These are phyloP conservation scores for Euryodendron excelsum DNA, from an alignment of 148 eudicot genomes.

Conservation along the genomic window DNA sequence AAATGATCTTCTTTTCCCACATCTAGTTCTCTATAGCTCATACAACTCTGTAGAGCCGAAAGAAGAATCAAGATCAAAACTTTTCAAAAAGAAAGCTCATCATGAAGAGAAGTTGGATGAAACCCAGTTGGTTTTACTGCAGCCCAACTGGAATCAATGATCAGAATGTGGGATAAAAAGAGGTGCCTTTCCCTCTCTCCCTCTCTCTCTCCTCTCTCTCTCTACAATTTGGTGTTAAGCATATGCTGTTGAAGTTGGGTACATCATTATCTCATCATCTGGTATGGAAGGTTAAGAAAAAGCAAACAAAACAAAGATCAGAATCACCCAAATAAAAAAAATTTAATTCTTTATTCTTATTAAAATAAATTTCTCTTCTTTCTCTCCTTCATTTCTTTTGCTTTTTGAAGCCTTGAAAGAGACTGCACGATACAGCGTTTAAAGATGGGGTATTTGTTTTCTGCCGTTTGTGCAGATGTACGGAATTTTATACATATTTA, in stretches of 20 bases:
- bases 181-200: conserved; percentile 5
- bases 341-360: conserved; percentile 2
- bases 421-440: conserved; percentile 28
- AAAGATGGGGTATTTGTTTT: conserved; percentile 25
- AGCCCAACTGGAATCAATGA: conserved; percentile 67
- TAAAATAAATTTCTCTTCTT: not conserved
- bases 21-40: conserved; percentile 6
- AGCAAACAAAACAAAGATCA: conserved; percentile 29
- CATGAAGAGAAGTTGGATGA: conserved; percentile 27
- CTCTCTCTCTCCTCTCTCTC: conserved; percentile 8
- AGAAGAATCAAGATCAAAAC: conserved; percentile 25
- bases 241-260: conserved; percentile 31
- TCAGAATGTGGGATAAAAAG: conserved; percentile 29
- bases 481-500: not conserved
- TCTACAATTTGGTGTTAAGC: conserved; percentile 27
- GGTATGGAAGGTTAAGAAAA: conserved; percentile 25
- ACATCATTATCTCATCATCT: conserved; percentile 74
- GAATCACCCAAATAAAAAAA: conserved; percentile 18
- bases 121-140: conserved; percentile 44
- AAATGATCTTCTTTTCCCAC: conserved; percentile 6
- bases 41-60: conserved; percentile 9
- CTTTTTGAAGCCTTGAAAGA: conserved; percentile 30
- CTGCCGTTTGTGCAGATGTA: conserved; percentile 24
- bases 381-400: conserved; percentile 1
- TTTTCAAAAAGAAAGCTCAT: conserved; percentile 15